Evolutionary conservation across 163 green algal species (phyloP), one percentile per base, ranked within the genome.

Genomic region (Scenedesmus sp.): DNA sequence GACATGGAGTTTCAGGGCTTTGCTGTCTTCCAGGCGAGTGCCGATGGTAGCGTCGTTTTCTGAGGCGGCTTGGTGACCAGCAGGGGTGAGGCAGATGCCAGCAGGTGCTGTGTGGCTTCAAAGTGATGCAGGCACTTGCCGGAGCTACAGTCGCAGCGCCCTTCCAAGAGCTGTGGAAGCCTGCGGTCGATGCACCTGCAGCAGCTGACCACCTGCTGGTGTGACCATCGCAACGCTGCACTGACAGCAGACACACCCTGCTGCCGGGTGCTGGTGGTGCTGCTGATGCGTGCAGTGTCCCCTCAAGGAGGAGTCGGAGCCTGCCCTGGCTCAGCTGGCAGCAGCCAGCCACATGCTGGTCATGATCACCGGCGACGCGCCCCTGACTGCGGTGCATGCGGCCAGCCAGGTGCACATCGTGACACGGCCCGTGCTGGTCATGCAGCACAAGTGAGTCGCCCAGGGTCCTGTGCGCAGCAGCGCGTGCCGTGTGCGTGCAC

Each of bases 291-390:
- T 84, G 59, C 93, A 95, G 92, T 96, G 94, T 88, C 95, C 95
- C 2, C 85, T 97, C 7, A 97, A 97, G 86, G 49, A 72, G 16
- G 97, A 99, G 73, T 96, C 90, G 6, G 97, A 96, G 94, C 94
- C 95, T 3, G 92, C 97, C 15, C 93, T 99, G 46, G 44, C 65
- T 13, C 92, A 92, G 85, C 96, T 98, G 83, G 89, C 88, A 16
- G 94, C 94, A 37, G 94, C 93, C 43, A 96, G 92, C 40, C 97
- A 99, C 94, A 96, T 98, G 92, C 94, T 99, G 80, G 94, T 99
- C 42, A 99, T 99, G 98, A 99, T 99, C 93, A 99, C 98, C 10
- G 98, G 98, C 12, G 98, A 99, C 87, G 96, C 98, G 26, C 95
- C 98, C 4, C 95, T 99, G 37, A 99, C 98, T 7, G 98, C 98